phyloP scores from a whole-genome alignment of 768 basidiomycete species.

The Leccinum pellstonianum region DNA sequence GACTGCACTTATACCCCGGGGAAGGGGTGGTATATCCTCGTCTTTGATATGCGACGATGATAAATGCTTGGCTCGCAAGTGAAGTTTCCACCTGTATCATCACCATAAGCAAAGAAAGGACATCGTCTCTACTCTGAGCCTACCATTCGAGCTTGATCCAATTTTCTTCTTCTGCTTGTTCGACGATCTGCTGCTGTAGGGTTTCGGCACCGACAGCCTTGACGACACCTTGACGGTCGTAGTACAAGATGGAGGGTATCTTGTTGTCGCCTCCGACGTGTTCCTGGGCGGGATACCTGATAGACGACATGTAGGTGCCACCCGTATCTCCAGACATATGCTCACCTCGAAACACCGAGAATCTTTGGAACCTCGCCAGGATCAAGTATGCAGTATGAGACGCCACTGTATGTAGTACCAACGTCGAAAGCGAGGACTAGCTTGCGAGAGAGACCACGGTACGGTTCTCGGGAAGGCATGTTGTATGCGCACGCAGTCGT shows the following conservation, averaged over 20 bases:
- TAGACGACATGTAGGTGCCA: neutral
- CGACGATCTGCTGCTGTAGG: slow-evolving; percentile 32
- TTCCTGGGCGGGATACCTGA: slow-evolving; percentile 49
- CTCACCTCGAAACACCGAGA: slow-evolving; percentile 27
- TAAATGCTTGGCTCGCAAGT: slow-evolving; percentile 33
- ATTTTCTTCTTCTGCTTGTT: slow-evolving; percentile 38
- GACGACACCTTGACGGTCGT: slow-evolving; percentile 39
- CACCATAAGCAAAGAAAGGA: neutral
- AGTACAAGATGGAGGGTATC: slow-evolving; percentile 49
- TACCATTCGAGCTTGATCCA: slow-evolving; percentile 44
- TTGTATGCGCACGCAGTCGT: neutral
- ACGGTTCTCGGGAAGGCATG: slow-evolving; percentile 34
- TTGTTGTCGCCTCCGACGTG: slow-evolving; percentile 45
- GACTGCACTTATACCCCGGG: slow-evolving; percentile 18
- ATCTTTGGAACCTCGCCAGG: slow-evolving; percentile 36
- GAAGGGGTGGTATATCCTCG: slow-evolving; percentile 26
- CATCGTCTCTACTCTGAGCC: neutral
- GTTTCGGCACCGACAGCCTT: slow-evolving; percentile 48
- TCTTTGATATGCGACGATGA: slow-evolving; percentile 23
- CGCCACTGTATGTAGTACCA: slow-evolving; percentile 32
- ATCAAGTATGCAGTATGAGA: slow-evolving; percentile 37
- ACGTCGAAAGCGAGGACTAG: slow-evolving; percentile 39
- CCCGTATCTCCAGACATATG: neutral
- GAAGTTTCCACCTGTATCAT: slow-evolving; percentile 33
- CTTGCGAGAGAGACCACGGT: slow-evolving; percentile 39